Evolutionary conservation across 768 basidiomycete species (phyloP).

Genomic region (Serendipita sp.): DNA sequence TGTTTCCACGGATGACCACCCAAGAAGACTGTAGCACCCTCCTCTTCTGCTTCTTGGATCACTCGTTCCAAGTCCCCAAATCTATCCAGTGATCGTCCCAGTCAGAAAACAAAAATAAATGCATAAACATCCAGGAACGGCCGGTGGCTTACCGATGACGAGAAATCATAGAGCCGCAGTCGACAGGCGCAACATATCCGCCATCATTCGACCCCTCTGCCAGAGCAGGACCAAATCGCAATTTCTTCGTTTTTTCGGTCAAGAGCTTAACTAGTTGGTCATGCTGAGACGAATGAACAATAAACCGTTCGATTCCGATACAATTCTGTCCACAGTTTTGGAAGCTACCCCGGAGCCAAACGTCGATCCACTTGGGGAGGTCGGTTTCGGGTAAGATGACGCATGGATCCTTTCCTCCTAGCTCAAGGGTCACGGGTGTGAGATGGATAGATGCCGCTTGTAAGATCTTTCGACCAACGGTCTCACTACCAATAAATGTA

Average conservation of each 20-base stretch:
- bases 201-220: slow-evolving; percentile 23
- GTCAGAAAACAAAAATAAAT: not conserved
- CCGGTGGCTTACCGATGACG: slow-evolving; percentile 26
- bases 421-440: slow-evolving; percentile 82
- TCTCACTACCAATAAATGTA: slow-evolving; percentile 80
- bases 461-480: slow-evolving; percentile 51
- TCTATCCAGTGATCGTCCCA: not conserved
- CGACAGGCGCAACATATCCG: slow-evolving; percentile 55
- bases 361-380: slow-evolving; percentile 56
- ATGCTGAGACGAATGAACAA: slow-evolving; percentile 67
- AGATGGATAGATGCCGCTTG: slow-evolving; percentile 66
- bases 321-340: slow-evolving; percentile 94
- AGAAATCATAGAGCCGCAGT: slow-evolving; percentile 79
- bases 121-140: not conserved
- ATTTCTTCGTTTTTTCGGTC: slow-evolving; percentile 39
- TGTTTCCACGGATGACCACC: slow-evolving; percentile 57
- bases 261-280: slow-evolving; percentile 56
- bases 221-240: slow-evolving; percentile 41
- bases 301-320: slow-evolving; percentile 86
- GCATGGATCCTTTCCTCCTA: slow-evolving; percentile 90
- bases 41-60: slow-evolving; percentile 47
- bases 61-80: slow-evolving; percentile 47
- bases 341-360: slow-evolving; percentile 84
- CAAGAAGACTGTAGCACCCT: slow-evolving; percentile 43
- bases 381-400: slow-evolving; percentile 79